A percentile compares a stretch with the other conserved stretches of the same genome.
phyloP scores from a whole-genome alignment of 805 yeast species.

The Ogataea allantospora region DNA sequence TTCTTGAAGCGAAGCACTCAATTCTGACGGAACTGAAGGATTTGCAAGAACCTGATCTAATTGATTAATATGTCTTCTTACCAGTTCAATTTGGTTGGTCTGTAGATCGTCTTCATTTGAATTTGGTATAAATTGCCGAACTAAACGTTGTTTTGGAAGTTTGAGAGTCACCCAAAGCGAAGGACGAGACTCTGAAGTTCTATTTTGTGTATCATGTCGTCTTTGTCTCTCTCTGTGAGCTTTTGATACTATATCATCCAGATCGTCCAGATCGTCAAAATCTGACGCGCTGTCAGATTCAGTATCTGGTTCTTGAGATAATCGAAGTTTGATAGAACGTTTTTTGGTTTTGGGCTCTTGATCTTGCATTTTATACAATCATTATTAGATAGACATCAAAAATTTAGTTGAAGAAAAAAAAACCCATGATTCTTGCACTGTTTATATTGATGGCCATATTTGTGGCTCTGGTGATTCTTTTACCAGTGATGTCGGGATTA shows the following conservation, averaged over 20 bases:
- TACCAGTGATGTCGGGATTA: constrained; percentile 31
- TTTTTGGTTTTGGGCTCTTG: background rate
- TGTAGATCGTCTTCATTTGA: constrained; percentile 1
- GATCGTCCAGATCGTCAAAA: constrained; percentile 11
- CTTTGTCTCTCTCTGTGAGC: constrained; percentile 14
- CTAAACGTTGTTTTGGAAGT: too few relatives aligned
- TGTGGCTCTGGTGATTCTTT: constrained; percentile 21
- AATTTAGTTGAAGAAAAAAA: background rate
- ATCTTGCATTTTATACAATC: constrained; percentile 1
- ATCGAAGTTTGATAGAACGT: constrained; percentile 2
- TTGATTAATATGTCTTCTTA: constrained; percentile 5
- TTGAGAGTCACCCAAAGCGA: constrained; percentile 13
- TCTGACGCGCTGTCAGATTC: constrained; percentile 7
- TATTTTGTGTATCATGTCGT: background rate
- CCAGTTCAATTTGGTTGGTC: constrained; percentile 5
- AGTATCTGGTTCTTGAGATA: constrained; percentile 2
- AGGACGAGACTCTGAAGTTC: background rate
- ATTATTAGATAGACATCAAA: constrained; percentile 1
- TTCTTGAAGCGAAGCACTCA: constrained; percentile 9
- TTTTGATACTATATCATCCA: constrained; percentile 17
- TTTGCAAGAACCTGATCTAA: constrained; percentile 11
- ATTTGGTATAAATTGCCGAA: too few relatives aligned
- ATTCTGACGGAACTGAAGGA: constrained; percentile 12
- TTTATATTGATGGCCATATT: constrained; percentile 21
- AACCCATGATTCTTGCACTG: constrained; percentile 17